phyloP scores from a whole-genome alignment of 148 eudicot genomes.

The Oxyria digyna region DNA sequence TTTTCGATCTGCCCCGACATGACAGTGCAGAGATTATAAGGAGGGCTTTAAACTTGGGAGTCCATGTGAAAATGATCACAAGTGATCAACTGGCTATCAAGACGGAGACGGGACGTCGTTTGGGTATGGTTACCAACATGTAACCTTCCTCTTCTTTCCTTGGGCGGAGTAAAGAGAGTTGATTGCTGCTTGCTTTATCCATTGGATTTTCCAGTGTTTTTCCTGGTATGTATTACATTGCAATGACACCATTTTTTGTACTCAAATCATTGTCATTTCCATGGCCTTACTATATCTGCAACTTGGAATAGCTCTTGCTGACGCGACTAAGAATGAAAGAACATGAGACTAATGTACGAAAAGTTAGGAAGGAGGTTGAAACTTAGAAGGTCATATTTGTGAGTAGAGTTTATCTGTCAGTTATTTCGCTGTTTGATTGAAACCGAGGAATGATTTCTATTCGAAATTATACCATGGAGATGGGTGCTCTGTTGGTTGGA shows the following conservation, averaged over 20 bases:
- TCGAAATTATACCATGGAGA: no score
- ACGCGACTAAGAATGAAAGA: no score
- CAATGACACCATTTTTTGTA: not conserved
- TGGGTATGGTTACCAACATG: conserved; percentile 99
- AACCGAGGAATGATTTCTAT: no score
- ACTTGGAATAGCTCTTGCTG: no score
- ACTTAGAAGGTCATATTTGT: no score
- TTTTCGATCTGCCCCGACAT: conserved; percentile 96
- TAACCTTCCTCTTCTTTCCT: conserved; percentile 95
- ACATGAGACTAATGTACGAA: no score
- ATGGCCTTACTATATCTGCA: no score
- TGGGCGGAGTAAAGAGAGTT: conserved; percentile 95
- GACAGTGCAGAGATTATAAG: conserved; percentile 98
- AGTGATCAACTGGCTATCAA: conserved; percentile 97
- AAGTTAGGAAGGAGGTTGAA: no score
- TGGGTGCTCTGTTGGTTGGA: no score
- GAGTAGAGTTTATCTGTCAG: no score
- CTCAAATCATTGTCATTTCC: no score
- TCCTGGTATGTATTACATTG: conserved; percentile 50
- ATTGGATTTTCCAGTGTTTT: conserved; percentile 97
- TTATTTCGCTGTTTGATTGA: no score
- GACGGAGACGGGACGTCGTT: conserved; percentile 93
- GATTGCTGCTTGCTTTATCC: conserved; percentile 74
- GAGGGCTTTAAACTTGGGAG: conserved; percentile 94
- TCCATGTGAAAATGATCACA: conserved; percentile 94